A percentile compares a stretch with the other conserved stretches of the same genome.
Conservation (phyloP, 306 rosid species). For the Acmispon strigosus region DNA sequence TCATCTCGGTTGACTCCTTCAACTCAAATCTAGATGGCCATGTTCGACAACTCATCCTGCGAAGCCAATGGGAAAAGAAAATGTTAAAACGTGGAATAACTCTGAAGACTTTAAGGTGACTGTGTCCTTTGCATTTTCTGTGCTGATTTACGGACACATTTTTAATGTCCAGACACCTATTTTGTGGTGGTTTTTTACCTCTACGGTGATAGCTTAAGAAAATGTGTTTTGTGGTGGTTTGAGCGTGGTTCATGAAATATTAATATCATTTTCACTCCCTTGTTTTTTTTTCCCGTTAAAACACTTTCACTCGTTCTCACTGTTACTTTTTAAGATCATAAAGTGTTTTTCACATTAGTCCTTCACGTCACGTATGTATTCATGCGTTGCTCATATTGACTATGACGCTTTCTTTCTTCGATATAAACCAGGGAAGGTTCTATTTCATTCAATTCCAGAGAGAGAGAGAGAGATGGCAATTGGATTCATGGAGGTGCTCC, state of each 20-base stretch:
- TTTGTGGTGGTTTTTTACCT: no score
- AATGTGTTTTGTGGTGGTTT: no score
- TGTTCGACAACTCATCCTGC: not conserved
- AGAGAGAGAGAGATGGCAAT: conserved; percentile 24
- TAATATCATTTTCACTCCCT: no score
- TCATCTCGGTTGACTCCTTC: not conserved
- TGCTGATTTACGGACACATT: no score
- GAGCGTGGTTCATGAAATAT: no score
- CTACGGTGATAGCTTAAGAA: no score
- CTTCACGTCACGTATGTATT: not conserved
- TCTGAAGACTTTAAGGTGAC: not conserved
- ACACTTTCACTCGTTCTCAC: not conserved
- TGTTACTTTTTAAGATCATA: not conserved
- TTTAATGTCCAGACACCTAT: no score
- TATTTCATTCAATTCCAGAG: not conserved
- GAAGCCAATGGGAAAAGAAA: not conserved
- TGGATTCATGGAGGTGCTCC: conserved; percentile 38
- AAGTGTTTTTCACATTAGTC: not conserved
- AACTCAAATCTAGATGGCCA: no score
- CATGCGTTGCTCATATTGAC: not conserved
- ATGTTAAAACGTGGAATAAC: not conserved
- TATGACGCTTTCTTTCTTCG: not conserved
- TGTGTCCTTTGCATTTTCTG: no score
- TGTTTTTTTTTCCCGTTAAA: no score
- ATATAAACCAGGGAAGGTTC: conserved; percentile 3